Evolutionary conservation across 2,329 filamentous ascomycete genomes (phyloP).

Genomic region (Colletotrichum graminicola): DNA sequence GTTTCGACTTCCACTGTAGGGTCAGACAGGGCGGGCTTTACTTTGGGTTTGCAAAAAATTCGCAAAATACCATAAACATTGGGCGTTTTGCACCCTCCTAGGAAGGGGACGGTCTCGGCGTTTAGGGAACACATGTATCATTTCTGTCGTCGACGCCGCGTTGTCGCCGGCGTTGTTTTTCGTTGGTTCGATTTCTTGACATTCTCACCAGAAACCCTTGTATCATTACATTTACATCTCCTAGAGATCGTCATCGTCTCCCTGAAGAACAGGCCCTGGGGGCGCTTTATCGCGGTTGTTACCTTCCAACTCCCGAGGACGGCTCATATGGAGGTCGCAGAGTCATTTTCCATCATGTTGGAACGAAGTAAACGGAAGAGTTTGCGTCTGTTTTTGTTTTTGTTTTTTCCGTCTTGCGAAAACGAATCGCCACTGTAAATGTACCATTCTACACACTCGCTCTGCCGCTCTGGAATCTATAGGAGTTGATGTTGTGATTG

Average conservation of each 20-base stretch:
- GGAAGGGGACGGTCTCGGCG: slow-evolving; percentile 17
- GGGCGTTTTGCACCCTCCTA: slow-evolving; percentile 14
- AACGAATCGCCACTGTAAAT: slow-evolving; percentile 46
- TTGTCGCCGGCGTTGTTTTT: slow-evolving; percentile 22
- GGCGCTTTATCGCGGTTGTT: background rate
- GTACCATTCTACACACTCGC: slow-evolving; percentile 49
- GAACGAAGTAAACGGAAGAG: slow-evolving; percentile 4
- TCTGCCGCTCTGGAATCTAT: slow-evolving; percentile 31
- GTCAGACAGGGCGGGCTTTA: background rate
- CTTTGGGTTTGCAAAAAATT: slow-evolving; percentile 18
- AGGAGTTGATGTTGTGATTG: slow-evolving; percentile 33
- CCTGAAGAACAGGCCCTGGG: background rate
- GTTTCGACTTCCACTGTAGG: background rate
- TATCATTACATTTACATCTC: slow-evolving; percentile 49
- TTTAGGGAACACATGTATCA: slow-evolving; percentile 31
- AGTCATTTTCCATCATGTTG: background rate
- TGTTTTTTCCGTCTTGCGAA: background rate
- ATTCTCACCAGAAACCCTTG: slow-evolving; percentile 46
- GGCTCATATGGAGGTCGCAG: background rate
- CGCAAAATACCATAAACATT: slow-evolving; percentile 39
- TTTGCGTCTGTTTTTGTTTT: slow-evolving; percentile 13
- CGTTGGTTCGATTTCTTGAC: slow-evolving; percentile 3
- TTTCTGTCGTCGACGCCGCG: slow-evolving; percentile 4
- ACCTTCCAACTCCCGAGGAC: background rate
- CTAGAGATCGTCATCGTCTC: slow-evolving; percentile 38